These are phyloP conservation scores for Fusarium musae DNA, from an alignment of 2,329 filamentous ascomycete genomes.

Conservation along the genomic window DNA sequence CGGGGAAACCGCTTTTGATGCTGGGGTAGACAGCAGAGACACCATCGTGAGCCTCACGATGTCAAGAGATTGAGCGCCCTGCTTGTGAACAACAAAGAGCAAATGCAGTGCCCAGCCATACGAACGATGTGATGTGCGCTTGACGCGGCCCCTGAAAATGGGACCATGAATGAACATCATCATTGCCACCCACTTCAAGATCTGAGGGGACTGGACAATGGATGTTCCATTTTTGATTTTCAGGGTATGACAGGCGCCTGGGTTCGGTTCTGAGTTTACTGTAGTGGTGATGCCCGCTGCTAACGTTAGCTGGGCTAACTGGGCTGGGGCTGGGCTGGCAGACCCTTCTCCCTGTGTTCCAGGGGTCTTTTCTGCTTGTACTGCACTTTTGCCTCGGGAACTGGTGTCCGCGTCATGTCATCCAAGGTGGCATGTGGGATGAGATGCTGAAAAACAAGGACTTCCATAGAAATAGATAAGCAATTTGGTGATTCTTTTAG, in stretches of 20 bases:
- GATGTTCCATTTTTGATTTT: slow-evolving; percentile 4
- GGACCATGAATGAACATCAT: slow-evolving; percentile 24
- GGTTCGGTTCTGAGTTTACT: background rate
- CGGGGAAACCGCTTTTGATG: slow-evolving; percentile 21
- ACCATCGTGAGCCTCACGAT: slow-evolving; percentile 23
- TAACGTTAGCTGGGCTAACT: background rate
- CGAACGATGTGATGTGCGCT: background rate
- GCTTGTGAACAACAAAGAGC: background rate
- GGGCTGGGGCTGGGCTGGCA: background rate
- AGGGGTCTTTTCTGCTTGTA: slow-evolving; percentile 15
- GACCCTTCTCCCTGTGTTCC: slow-evolving; percentile 32
- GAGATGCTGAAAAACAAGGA: background rate
- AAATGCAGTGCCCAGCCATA: background rate
- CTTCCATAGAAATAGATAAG: background rate
- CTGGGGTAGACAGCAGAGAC: slow-evolving; percentile 7
- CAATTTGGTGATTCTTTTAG: slow-evolving; percentile 7
- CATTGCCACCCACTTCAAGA: slow-evolving; percentile 25
- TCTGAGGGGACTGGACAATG: slow-evolving; percentile 2
- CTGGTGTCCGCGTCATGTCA: slow-evolving; percentile 28
- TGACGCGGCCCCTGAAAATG: slow-evolving; percentile 20
- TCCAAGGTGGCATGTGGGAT: slow-evolving; percentile 23
- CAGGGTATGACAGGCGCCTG: slow-evolving; percentile 27
- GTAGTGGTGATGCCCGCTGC: background rate
- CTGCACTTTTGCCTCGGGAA: slow-evolving; percentile 26
- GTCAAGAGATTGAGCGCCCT: background rate